A percentile compares a stretch with the other conserved stretches of the same genome.
These are phyloP conservation scores for Jamesozyma jinghongensis DNA, from an alignment of 805 yeast species.

Conservation along the genomic window DNA sequence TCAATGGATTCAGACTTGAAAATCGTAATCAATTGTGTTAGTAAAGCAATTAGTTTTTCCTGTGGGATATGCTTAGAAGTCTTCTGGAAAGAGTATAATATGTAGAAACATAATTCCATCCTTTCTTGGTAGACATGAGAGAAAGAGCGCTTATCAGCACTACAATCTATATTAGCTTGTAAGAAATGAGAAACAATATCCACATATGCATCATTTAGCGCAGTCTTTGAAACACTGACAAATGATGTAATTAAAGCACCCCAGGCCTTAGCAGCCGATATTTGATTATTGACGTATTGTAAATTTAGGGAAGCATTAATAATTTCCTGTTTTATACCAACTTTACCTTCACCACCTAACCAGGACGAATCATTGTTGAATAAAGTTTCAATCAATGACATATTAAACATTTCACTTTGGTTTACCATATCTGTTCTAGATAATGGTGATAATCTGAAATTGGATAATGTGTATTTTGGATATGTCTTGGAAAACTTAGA, in stretches of 20 bases:
- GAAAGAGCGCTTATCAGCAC: conserved; percentile 39
- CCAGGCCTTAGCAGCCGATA: conserved; percentile 62
- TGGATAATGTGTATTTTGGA: conserved; percentile 39
- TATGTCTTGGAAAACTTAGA: conserved; percentile 40
- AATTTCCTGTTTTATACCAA: conserved; percentile 41
- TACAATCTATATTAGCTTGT: conserved; percentile 39
- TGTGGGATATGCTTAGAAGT: conserved; percentile 17
- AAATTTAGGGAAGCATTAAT: conserved; percentile 51
- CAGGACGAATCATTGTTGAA: conserved; percentile 40
- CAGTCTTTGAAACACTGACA: conserved; percentile 35
- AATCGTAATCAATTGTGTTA: conserved; percentile 26
- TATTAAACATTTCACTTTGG: conserved; percentile 45
- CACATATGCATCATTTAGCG: conserved; percentile 30
- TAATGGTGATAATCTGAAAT: conserved; percentile 43
- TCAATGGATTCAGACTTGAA: conserved; percentile 42
- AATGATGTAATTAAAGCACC: conserved; percentile 68
- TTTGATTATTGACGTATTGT: conserved; percentile 58
- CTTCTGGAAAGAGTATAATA: conserved; percentile 23
- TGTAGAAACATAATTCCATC: conserved; percentile 56
- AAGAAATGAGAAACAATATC: conserved; percentile 43
- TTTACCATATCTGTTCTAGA: conserved; percentile 44
- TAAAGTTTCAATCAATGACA: conserved; percentile 52
- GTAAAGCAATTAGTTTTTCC: conserved; percentile 19
- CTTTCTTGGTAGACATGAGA: conserved; percentile 49
- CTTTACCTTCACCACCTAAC: conserved; percentile 24